These are phyloP conservation scores for Huntiella decipiens DNA, from an alignment of 2,329 filamentous ascomycete species.

Conservation along the genomic window DNA sequence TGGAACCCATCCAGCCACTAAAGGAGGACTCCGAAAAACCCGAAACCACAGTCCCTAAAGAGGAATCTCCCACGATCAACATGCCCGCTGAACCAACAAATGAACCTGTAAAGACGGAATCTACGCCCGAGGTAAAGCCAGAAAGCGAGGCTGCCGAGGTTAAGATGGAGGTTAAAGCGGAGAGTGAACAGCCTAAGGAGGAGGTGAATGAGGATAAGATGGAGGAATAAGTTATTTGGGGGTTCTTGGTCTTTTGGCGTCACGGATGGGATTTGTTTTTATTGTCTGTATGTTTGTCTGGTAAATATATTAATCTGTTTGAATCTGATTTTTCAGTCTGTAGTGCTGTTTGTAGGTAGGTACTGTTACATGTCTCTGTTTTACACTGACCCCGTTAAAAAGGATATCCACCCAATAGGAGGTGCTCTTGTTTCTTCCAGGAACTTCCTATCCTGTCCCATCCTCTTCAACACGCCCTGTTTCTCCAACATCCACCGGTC, in stretches of 20 bases:
- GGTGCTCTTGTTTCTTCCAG: constrained; percentile 29
- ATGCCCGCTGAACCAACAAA: too few relatives aligned
- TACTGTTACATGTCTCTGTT: constrained; percentile 1
- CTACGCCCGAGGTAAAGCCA: neutral
- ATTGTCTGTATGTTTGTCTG: neutral
- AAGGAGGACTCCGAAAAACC: neutral
- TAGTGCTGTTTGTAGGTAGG: neutral
- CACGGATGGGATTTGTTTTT: neutral
- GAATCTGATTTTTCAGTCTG: neutral
- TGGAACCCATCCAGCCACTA: neutral
- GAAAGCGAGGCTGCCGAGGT: neutral
- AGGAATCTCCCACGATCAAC: too few relatives aligned
- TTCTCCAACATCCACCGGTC: constrained; percentile 35
- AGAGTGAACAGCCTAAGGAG: neutral
- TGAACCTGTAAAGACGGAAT: neutral
- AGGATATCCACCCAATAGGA: constrained; percentile 17
- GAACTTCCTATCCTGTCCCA: constrained; percentile 28
- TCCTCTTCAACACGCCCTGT: constrained; percentile 16
- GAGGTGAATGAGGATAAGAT: neutral
- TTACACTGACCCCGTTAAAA: constrained; percentile 16
- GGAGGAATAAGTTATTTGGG: neutral
- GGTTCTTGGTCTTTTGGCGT: neutral
- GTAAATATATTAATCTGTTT: neutral
- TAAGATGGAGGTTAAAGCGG: neutral
- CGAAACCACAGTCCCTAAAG: too few relatives aligned